Evolutionary conservation across 2,329 filamentous ascomycete species (phyloP).

Genomic region (Fusarium acutatum): DNA sequence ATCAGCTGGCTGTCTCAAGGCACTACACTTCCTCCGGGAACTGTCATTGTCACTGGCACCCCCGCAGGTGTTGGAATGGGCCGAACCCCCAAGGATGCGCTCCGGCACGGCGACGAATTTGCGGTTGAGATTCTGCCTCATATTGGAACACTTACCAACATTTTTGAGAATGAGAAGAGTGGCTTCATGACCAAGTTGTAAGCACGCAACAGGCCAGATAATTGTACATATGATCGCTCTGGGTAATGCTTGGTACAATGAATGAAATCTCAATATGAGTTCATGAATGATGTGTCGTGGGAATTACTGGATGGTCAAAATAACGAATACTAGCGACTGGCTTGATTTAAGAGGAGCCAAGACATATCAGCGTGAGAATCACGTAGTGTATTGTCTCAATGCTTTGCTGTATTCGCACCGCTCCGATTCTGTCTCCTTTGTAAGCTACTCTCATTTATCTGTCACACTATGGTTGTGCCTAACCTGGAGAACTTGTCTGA

Average conservation of each 20-base stretch:
- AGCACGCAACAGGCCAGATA: not conserved
- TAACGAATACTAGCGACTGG: not conserved
- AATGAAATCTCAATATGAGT: not conserved
- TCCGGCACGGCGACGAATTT: conserved; percentile 71
- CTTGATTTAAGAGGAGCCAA: not conserved
- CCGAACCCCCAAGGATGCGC: conserved; percentile 70
- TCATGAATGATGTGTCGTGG: not conserved
- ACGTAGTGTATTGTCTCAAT: not conserved
- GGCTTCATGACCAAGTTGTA: conserved; percentile 18
- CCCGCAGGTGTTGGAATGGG: conserved; percentile 77
- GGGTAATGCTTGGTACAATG: not conserved
- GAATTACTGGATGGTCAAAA: not conserved
- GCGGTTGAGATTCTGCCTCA: conserved; percentile 53
- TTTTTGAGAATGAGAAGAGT: conserved; percentile 39
- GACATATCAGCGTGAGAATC: not conserved
- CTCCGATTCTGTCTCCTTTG: not conserved
- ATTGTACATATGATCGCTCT: not conserved
- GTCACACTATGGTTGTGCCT: not conserved
- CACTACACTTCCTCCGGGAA: conserved; percentile 68
- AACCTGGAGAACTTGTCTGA: not conserved
- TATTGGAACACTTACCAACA: conserved; percentile 54
- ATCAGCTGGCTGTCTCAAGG: conserved; percentile 68
- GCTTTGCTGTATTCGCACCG: not conserved
- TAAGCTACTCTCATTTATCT: not conserved
- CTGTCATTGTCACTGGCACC: conserved; percentile 72